phyloP scores from a whole-genome alignment of 2,329 filamentous ascomycete genomes.

The Capronia epimyces region DNA sequence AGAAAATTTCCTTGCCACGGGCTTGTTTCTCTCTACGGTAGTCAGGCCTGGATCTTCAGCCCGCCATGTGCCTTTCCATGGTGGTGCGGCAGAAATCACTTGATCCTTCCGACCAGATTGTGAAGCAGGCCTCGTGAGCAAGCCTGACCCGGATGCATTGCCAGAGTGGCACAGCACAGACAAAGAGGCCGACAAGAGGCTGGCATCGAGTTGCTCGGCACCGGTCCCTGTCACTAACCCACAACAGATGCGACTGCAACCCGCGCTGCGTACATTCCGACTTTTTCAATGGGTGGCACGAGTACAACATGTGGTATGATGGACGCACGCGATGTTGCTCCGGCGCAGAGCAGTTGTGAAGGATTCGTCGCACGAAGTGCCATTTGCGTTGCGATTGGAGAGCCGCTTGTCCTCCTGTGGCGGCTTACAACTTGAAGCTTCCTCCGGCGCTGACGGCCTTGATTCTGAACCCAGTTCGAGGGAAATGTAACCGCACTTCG shows the following conservation, averaged over 20 bases:
- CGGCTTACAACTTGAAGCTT: constrained; percentile 19
- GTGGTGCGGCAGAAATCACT: not conserved
- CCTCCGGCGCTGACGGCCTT: constrained; percentile 12
- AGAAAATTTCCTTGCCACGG: not conserved
- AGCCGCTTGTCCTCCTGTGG: not conserved
- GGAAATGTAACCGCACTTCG: constrained; percentile 55
- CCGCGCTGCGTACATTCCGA: not conserved
- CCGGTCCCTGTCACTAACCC: not conserved
- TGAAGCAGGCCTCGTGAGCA: not conserved
- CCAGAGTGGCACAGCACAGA: no score
- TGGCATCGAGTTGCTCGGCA: not conserved
- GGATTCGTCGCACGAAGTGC: not conserved
- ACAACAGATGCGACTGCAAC: not conserved
- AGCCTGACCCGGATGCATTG: constrained; percentile 2
- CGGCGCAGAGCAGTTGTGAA: not conserved
- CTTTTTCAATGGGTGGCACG: not conserved
- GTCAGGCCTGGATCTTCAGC: not conserved
- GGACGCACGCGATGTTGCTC: not conserved
- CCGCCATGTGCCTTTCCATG: not conserved
- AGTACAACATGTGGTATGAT: not conserved
- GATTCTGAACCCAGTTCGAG: constrained; percentile 43
- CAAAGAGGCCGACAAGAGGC: not conserved
- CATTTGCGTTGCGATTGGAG: not conserved
- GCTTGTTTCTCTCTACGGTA: not conserved
- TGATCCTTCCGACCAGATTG: not conserved